A percentile compares a stretch with the other conserved stretches of the same genome.
Conservation (phyloP, 1,284 basidiomycete species). For the Phellinidium pouzarii region DNA sequence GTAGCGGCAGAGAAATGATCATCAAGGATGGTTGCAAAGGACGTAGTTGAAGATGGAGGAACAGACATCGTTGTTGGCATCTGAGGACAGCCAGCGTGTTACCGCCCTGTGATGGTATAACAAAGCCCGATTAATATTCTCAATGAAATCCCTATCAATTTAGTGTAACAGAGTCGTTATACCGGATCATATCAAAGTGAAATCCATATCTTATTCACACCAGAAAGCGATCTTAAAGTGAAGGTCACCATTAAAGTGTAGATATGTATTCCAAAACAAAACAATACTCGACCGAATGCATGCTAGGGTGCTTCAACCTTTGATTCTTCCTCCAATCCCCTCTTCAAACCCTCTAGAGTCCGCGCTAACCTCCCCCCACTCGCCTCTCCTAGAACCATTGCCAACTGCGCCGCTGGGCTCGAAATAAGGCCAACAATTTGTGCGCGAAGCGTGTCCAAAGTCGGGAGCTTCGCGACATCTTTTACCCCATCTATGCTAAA, state of each 20-base stretch:
- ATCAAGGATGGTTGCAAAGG: constrained; percentile 3
- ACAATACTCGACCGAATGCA: not conserved
- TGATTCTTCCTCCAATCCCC: constrained; percentile 56
- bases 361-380: constrained; percentile 67
- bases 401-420: constrained; percentile 62
- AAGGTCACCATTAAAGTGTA: not conserved
- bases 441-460: constrained; percentile 61
- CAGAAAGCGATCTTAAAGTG: not conserved
- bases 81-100: too few relatives aligned
- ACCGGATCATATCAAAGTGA: too few relatives aligned
- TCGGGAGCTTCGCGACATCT: constrained; percentile 61
- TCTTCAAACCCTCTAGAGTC: constrained; percentile 72
- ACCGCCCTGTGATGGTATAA: too few relatives aligned
- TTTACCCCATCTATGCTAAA: constrained; percentile 51
- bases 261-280: not conserved
- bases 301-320: constrained; percentile 9
- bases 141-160: too few relatives aligned
- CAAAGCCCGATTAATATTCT: too few relatives aligned
- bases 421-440: constrained; percentile 73
- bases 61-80: too few relatives aligned
- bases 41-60: not conserved
- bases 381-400: constrained; percentile 63
- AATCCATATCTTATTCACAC: too few relatives aligned
- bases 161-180: too few relatives aligned
- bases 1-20: constrained; percentile 2